Evolutionary conservation across 257 asterid species (phyloP).

Genomic region (Paraleonurus japonicus): DNA sequence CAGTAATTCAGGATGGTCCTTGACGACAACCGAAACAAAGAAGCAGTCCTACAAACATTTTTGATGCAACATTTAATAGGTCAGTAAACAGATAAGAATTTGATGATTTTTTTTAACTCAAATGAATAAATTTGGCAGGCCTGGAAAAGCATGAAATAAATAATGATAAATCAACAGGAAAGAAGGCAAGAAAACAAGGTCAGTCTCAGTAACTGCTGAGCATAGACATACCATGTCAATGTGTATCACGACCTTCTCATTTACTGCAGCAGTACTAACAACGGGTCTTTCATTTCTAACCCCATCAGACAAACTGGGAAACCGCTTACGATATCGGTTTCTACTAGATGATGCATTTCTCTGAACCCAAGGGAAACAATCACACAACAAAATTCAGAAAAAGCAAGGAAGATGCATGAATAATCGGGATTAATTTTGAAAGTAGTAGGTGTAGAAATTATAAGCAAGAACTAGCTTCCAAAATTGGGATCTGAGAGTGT

Average conservation of each 20-base stretch:
- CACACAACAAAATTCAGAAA: not conserved
- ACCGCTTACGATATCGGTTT: slow-evolving; percentile 84
- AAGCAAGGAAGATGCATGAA: too few species aligned
- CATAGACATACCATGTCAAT: slow-evolving; percentile 69
- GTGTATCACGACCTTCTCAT: slow-evolving; percentile 62
- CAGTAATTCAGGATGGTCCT: slow-evolving; percentile 63
- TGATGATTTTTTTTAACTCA: not conserved
- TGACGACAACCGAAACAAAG: slow-evolving; percentile 86
- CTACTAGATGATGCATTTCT: slow-evolving; percentile 16
- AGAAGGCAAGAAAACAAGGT: slow-evolving; percentile 7
- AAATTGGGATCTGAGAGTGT: slow-evolving; percentile 81
- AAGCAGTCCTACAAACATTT: slow-evolving; percentile 76
- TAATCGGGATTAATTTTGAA: too few species aligned
- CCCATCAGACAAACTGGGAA: slow-evolving; percentile 46
- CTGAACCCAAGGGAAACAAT: not conserved
- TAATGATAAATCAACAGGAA: slow-evolving; percentile 7
- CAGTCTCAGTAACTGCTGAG: slow-evolving; percentile 4
- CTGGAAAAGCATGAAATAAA: not conserved
- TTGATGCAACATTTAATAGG: not conserved
- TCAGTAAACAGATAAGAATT: not conserved
- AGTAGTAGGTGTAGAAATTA: not conserved
- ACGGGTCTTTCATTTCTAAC: slow-evolving; percentile 35
- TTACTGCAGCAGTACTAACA: slow-evolving; percentile 30
- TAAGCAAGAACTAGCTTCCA: slow-evolving; percentile 56
- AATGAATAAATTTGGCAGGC: slow-evolving; percentile 7